Evolutionary conservation across 148 eudicot genomes (phyloP), one percentile per base, ranked within the genome.

Genomic region (Nyssa sinensis): DNA sequence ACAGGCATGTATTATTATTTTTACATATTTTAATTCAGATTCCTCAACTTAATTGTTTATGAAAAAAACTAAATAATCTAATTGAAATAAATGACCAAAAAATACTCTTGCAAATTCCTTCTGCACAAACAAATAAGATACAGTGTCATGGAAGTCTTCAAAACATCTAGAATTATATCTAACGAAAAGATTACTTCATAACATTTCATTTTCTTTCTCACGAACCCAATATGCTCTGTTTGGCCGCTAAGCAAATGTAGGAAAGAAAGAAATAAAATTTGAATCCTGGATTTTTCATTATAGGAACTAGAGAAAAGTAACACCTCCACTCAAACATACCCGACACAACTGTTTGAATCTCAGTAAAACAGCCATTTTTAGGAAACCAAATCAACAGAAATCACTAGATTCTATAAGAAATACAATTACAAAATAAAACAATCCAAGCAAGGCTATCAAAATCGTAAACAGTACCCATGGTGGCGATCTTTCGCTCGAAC

Each of bases 401-500:
- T 14, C 57, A 27, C 39, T 28, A 8, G 32, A 58, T 34, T 27
- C 64, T n/a, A n/a, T n/a, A n/a, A n/a, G n/a, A n/a, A n/a, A n/a
- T n/a, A n/a, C n/a, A n/a, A n/a, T n/a, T n/a, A n/a, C n/a, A n/a
- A n/a, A n/a, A n/a, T 30, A 63, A n/a, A 47, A 5, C 30, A n/a
- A 55, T 13, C 23, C 29, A 39, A 32, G 10, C 24, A 62, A 55
- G 17, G 2, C 29, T 13, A 70, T 28, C 39, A 51, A 51, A 53
- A 31, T 27, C 58, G 29, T 32, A 53, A 53, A 27, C 11, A 53
- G 12, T 81, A 86, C 90, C 87, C 90, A 87, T 87, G 2, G 86
- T 82, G 19, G 90, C 80, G 74, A 87, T 66, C 67, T 74, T 84
- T 1, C 87, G 83, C 41, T 80, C 70, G 58, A 83, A 74, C 2